Evolutionary conservation across 1,284 basidiomycete species (phyloP).

Genomic region (Clitocybe nebularis): DNA sequence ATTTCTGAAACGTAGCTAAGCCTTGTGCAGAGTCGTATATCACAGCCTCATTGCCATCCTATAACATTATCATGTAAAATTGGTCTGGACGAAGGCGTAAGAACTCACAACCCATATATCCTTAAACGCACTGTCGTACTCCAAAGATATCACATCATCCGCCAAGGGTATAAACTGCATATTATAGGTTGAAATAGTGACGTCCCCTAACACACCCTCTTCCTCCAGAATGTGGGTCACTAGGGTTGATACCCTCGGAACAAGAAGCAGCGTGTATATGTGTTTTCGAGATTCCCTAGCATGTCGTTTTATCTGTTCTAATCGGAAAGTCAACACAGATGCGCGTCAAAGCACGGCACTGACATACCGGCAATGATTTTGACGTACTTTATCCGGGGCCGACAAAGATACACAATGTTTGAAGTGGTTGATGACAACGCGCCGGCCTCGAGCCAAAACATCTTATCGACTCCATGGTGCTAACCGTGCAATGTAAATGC

Average conservation of each 20-base stretch:
- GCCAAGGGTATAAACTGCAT: slow-evolving; percentile 93
- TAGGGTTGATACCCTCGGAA: slow-evolving; percentile 85
- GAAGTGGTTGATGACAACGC: slow-evolving; percentile 80
- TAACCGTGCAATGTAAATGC: slow-evolving; percentile 28
- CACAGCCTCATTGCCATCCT: slow-evolving; percentile 93
- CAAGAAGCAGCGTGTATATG: slow-evolving; percentile 85
- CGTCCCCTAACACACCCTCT: slow-evolving; percentile 88
- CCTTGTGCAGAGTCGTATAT: slow-evolving; percentile 89
- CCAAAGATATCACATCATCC: slow-evolving; percentile 86
- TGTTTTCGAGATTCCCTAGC: slow-evolving; percentile 66
- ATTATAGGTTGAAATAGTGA: slow-evolving; percentile 83
- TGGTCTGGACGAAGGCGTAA: not conserved
- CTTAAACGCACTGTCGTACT: slow-evolving; percentile 79
- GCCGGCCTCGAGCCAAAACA: slow-evolving; percentile 97
- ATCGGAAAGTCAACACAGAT: slow-evolving; percentile 21
- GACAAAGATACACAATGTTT: slow-evolving; percentile 92
- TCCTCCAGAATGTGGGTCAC: slow-evolving; percentile 84
- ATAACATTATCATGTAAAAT: slow-evolving; percentile 6
- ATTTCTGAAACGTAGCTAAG: slow-evolving; percentile 79
- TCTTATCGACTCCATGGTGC: slow-evolving; percentile 98
- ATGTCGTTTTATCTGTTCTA: slow-evolving; percentile 87
- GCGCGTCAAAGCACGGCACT: slow-evolving; percentile 12
- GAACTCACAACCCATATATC: slow-evolving; percentile 79
- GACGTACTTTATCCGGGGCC: slow-evolving; percentile 83
- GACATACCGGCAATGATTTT: slow-evolving; percentile 83